Percentiles rank a stretch among this genome's conserved stretches.
Conservation (phyloP, 345 rosid species). For the Arabis alpina region DNA sequence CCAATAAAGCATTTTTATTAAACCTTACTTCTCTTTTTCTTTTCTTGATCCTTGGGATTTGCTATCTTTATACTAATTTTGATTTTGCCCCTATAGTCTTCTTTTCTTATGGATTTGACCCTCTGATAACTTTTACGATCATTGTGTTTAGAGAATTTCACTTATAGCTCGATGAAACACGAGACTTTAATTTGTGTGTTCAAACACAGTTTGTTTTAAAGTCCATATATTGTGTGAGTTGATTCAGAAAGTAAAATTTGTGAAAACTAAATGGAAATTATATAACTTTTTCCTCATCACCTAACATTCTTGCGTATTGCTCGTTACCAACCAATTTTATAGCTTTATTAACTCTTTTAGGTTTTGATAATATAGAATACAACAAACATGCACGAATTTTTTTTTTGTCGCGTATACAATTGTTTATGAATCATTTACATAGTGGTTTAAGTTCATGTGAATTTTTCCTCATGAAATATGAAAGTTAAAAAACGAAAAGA, state of each 20-base stretch:
- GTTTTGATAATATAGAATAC: conserved; percentile 11
- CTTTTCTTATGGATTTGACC: conserved; percentile 21
- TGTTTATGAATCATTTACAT: neutral
- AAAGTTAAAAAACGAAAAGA: neutral
- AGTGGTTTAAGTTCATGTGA: neutral
- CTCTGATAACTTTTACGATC: neutral
- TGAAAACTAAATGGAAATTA: neutral
- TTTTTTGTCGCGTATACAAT: conserved; percentile 2
- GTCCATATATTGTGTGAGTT: neutral
- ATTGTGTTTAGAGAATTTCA: conserved; percentile 1
- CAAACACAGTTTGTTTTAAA: conserved; percentile 1
- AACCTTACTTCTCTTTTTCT: conserved; percentile 26
- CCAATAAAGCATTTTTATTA: conserved; percentile 35
- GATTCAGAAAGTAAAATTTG: too few relatives aligned
- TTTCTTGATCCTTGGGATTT: conserved; percentile 44
- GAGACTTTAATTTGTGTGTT: conserved; percentile 10
- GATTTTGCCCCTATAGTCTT: neutral
- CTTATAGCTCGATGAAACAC: conserved; percentile 29
- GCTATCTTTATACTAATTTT: conserved; percentile 14
- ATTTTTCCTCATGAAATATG: neutral
- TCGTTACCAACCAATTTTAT: conserved; percentile 31
- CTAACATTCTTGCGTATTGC: conserved; percentile 31
- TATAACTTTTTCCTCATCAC: conserved; percentile 6
- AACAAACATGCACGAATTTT: conserved; percentile 9
- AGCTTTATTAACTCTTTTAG: neutral